Percentiles rank a stretch among this genome's conserved stretches.
Evolutionary conservation across 257 asterid genomes (phyloP).

Genomic region (Penstemon barbatus): DNA sequence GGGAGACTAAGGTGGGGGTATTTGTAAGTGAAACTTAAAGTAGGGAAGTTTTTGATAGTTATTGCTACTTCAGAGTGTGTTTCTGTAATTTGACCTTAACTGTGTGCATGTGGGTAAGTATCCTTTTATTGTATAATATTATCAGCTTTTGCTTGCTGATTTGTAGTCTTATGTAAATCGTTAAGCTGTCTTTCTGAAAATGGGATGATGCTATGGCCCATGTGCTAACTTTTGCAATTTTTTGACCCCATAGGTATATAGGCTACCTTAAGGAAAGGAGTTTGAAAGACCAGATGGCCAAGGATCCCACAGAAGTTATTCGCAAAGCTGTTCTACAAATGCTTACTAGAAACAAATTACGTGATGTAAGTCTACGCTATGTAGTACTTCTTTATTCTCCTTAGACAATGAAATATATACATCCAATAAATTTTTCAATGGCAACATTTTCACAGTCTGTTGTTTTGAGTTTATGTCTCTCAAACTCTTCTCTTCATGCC

Average conservation of each 20-base stretch:
- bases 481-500: not conserved
- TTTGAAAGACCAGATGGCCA: constrained; percentile 95
- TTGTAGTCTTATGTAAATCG: no score
- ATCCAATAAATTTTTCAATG: not conserved
- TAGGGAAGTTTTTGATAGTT: no score
- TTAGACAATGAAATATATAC: not conserved
- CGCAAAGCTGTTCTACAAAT: constrained; percentile 93
- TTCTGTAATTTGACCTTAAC: no score
- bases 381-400: constrained; percentile 10
- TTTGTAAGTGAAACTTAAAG: no score
- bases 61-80: no score
- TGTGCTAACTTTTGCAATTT: constrained; percentile 17
- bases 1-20: no score
- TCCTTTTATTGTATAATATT: no score
- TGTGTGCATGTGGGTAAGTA: no score
- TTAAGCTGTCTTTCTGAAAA: not conserved
- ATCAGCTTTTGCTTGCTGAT: no score
- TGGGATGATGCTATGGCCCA: not conserved
- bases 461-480: constrained; percentile 16
- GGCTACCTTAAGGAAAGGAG: constrained; percentile 98
- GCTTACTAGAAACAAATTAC: constrained; percentile 93
- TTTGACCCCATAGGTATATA: constrained; percentile 52
- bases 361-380: constrained; percentile 67
- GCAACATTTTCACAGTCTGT: not conserved
- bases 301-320: constrained; percentile 97